These are phyloP conservation scores for Arabidopsis suecica DNA, from an alignment of 345 rosid genomes.

Conservation along the genomic window DNA sequence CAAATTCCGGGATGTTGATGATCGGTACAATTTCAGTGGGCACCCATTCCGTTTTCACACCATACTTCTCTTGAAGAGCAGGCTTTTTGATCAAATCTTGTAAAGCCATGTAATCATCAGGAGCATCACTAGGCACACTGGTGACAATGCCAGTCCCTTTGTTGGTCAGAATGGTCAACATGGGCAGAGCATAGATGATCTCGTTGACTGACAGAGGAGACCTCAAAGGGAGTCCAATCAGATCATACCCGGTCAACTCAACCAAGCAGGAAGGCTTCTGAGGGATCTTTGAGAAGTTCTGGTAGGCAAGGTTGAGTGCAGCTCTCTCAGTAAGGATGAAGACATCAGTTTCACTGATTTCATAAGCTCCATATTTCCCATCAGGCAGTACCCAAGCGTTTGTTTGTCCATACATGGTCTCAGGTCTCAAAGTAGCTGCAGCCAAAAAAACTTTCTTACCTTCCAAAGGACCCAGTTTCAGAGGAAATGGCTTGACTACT, in stretches of 20 bases:
- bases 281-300: slow-evolving; percentile 70
- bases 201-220: slow-evolving; percentile 76
- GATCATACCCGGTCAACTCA: slow-evolving; percentile 82
- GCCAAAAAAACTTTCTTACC: slow-evolving; percentile 80
- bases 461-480: slow-evolving; percentile 65
- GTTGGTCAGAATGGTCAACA: slow-evolving; percentile 89
- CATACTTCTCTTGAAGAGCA: slow-evolving; percentile 71
- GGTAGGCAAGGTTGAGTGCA: slow-evolving; percentile 90
- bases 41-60: slow-evolving; percentile 91
- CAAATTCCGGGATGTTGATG: slow-evolving; percentile 80
- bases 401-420: slow-evolving; percentile 97
- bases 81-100: slow-evolving; percentile 83
- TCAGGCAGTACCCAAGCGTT: slow-evolving; percentile 97
- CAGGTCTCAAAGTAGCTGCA: slow-evolving; percentile 94
- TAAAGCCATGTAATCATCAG: slow-evolving; percentile 89
- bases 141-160: slow-evolving; percentile 98
- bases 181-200: slow-evolving; percentile 87
- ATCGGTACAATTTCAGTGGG: slow-evolving; percentile 80
- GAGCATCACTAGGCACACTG: slow-evolving; percentile 97
- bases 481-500: slow-evolving; percentile 69
- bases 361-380: slow-evolving; percentile 94
- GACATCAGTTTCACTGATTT: slow-evolving; percentile 77
- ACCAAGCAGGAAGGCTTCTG: slow-evolving; percentile 79
- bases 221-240: slow-evolving; percentile 81
- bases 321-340: slow-evolving; percentile 76